A percentile compares a stretch with the other conserved stretches of the same genome.
These are phyloP conservation scores for Daldinia childiae DNA, from an alignment of 495 filamentous ascomycete species.

Conservation along the genomic window DNA sequence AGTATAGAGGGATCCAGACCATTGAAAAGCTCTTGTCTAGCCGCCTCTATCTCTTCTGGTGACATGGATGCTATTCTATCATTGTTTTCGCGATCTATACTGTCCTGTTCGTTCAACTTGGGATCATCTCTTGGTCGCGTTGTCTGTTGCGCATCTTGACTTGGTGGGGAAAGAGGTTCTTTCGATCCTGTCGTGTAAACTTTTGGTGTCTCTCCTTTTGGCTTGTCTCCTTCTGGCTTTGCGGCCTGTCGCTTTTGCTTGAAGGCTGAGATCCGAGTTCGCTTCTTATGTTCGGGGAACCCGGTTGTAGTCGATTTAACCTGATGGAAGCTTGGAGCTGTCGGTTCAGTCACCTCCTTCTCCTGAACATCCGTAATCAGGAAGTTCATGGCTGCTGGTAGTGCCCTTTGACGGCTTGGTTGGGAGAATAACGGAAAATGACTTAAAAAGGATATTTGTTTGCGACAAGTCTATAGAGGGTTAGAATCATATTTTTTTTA, in stretches of 20 bases:
- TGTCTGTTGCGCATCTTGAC: conserved; percentile 8
- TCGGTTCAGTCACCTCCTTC: conserved; percentile 63
- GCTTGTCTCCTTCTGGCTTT: conserved; percentile 16
- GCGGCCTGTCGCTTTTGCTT: conserved; percentile 68
- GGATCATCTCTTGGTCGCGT: conserved; percentile 11
- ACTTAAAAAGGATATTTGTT: not conserved
- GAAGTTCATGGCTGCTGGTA: conserved; percentile 50
- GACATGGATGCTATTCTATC: conserved; percentile 82
- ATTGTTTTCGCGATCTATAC: conserved; percentile 84
- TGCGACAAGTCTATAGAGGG: not conserved
- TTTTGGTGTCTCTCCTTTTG: conserved; percentile 28
- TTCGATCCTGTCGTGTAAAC: conserved; percentile 17
- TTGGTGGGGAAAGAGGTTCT: conserved; percentile 7
- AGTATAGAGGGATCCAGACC: conserved; percentile 75
- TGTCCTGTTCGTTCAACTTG: conserved; percentile 66
- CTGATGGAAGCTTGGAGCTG: conserved; percentile 71
- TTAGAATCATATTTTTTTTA: conserved; percentile 9
- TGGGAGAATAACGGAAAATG: not conserved
- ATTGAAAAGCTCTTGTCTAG: conserved; percentile 76
- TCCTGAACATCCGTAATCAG: conserved; percentile 85
- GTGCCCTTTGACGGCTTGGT: not conserved
- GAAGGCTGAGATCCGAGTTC: conserved; percentile 76
- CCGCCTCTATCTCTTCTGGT: conserved; percentile 77
- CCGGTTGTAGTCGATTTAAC: conserved; percentile 69
- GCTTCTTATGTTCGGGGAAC: conserved; percentile 87